A percentile compares a stretch with the other conserved stretches of the same genome.
Evolutionary conservation across 306 rosid genomes (phyloP).

Genomic region (Cotoneaster glaucophyllus): DNA sequence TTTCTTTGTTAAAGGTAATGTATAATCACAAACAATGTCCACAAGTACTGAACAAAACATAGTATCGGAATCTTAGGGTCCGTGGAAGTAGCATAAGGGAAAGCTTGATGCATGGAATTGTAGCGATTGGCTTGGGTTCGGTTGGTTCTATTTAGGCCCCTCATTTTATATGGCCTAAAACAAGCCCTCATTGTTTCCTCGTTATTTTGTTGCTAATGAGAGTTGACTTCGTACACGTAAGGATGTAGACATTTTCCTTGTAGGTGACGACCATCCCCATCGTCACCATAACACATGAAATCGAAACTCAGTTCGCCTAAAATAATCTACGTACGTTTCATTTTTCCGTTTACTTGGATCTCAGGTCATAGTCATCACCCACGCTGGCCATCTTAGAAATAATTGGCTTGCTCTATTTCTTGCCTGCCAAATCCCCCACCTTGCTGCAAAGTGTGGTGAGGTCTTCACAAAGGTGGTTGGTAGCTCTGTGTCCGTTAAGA

Average conservation of each 20-base stretch:
- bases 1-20: not conserved
- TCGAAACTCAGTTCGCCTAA: not conserved
- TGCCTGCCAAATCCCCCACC: not conserved
- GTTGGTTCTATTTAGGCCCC: no score
- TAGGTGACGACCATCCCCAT: not conserved
- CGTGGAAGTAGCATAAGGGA: not conserved
- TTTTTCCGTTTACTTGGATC: not conserved
- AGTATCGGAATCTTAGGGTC: not conserved
- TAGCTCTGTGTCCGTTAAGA: not conserved
- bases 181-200: not conserved
- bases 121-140: no score
- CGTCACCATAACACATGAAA: not conserved
- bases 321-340: not conserved
- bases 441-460: not conserved
- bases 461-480: not conserved
- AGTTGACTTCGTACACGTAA: not conserved
- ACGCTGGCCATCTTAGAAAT: not conserved
- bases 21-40: not conserved
- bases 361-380: constrained; percentile 1
- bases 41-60: not conserved
- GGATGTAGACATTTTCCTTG: not conserved
- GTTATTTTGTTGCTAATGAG: not conserved
- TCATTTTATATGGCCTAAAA: no score
- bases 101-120: not conserved
- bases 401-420: not conserved